Percentiles rank a stretch among this genome's conserved stretches.
phyloP scores from a whole-genome alignment of 805 yeast genomes.

The Schwanniomyces occidentalis region DNA sequence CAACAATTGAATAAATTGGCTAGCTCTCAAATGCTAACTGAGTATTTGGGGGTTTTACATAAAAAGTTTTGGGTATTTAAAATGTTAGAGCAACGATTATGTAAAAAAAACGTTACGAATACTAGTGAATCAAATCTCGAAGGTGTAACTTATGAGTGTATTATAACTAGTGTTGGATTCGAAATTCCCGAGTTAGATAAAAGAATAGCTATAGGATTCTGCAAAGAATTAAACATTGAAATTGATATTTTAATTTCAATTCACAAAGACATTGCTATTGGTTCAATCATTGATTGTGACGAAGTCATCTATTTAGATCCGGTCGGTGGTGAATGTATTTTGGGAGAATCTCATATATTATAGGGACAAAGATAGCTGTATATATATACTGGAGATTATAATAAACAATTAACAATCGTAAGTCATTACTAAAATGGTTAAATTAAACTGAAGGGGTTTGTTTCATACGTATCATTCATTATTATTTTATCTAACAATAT shows the following conservation, averaged over 20 bases:
- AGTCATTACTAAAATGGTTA: too few species aligned
- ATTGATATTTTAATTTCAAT: slow-evolving; percentile 38
- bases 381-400: too few species aligned
- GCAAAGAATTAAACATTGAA: slow-evolving; percentile 47
- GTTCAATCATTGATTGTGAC: slow-evolving; percentile 48
- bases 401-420: too few species aligned
- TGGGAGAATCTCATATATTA: slow-evolving; percentile 21
- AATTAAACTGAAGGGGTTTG: too few species aligned
- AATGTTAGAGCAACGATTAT: slow-evolving; percentile 13
- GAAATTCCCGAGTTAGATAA: slow-evolving; percentile 15
- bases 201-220: slow-evolving; percentile 43
- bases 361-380: too few species aligned
- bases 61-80: slow-evolving; percentile 27
- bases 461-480: too few species aligned
- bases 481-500: too few species aligned
- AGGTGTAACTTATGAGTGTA: slow-evolving; percentile 33
- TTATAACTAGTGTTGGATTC: slow-evolving; percentile 35
- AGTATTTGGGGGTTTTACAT: slow-evolving; percentile 14
- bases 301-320: slow-evolving; percentile 45
- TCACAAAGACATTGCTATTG: slow-evolving; percentile 28
- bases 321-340: slow-evolving; percentile 38
- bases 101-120: slow-evolving; percentile 1
- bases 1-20: slow-evolving; percentile 14
- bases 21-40: slow-evolving; percentile 12
- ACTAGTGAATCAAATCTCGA: neutral